These are phyloP conservation scores for Platanthera guangdongensis DNA, from an alignment of 106 monocot species.

Conservation along the genomic window DNA sequence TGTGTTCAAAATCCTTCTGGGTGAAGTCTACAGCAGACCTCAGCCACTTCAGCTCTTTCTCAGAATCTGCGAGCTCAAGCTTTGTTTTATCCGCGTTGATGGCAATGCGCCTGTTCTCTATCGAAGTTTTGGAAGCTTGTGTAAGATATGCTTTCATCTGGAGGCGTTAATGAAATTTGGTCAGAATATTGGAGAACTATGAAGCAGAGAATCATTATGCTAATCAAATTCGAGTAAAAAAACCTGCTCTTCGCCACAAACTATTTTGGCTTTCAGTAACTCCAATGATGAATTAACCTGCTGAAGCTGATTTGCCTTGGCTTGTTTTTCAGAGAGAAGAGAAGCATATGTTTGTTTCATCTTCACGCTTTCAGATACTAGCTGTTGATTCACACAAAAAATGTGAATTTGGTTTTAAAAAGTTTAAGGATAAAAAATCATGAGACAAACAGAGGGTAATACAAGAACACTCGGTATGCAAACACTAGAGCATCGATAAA, in stretches of 20 bases:
- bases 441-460: too few relatives aligned
- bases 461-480: too few relatives aligned
- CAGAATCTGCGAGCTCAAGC: constrained; percentile 57
- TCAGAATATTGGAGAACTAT: not conserved
- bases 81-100: constrained; percentile 51
- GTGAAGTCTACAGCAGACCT: constrained; percentile 42
- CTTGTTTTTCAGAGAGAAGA: constrained; percentile 77
- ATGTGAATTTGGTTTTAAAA: not conserved
- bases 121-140: constrained; percentile 63
- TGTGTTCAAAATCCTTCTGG: constrained; percentile 68
- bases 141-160: constrained; percentile 64
- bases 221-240: not conserved
- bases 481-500: too few relatives aligned
- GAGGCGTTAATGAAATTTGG: not conserved
- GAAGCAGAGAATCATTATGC: not conserved
- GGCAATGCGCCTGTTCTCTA: constrained; percentile 49
- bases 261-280: constrained; percentile 44
- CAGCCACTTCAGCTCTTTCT: constrained; percentile 82
- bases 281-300: constrained; percentile 58
- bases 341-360: constrained; percentile 73
- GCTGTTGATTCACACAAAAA: constrained; percentile 25
- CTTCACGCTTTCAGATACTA: constrained; percentile 94
- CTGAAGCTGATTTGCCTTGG: constrained; percentile 57
- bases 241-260: constrained; percentile 80
- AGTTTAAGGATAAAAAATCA: too few relatives aligned